These are phyloP conservation scores for Agrocybe chaxingu DNA, from an alignment of 768 basidiomycete genomes.

Conservation along the genomic window DNA sequence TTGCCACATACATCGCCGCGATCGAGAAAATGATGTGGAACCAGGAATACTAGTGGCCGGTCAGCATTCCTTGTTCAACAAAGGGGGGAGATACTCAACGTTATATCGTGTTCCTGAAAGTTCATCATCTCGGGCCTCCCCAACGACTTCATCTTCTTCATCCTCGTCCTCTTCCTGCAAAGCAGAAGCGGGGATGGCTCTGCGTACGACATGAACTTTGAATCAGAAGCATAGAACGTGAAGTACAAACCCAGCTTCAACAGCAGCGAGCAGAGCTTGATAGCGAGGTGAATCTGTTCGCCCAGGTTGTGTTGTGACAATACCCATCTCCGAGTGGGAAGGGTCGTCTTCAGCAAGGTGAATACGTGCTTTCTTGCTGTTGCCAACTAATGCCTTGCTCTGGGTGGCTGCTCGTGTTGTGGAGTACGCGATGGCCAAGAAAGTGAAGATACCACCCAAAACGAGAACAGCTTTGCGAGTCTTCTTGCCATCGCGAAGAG, in stretches of 20 bases:
- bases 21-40: slow-evolving; percentile 98
- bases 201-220: slow-evolving; percentile 22
- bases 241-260: slow-evolving; percentile 80
- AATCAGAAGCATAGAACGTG: not conserved
- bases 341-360: slow-evolving; percentile 55
- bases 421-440: slow-evolving; percentile 97
- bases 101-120: slow-evolving; percentile 93
- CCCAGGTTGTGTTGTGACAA: slow-evolving; percentile 82
- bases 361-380: slow-evolving; percentile 60
- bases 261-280: slow-evolving; percentile 91
- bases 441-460: slow-evolving; percentile 92
- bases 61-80: slow-evolving; percentile 1
- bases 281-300: slow-evolving; percentile 86
- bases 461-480: slow-evolving; percentile 86
- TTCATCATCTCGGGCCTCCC: slow-evolving; percentile 88
- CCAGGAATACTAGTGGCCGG: slow-evolving; percentile 79
- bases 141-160: slow-evolving; percentile 64
- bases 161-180: slow-evolving; percentile 78
- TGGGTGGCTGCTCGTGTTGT: slow-evolving; percentile 96
- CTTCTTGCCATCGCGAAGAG: slow-evolving; percentile 65
- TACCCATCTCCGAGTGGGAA: slow-evolving; percentile 64
- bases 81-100: slow-evolving; percentile 33
- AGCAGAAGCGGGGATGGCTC: slow-evolving; percentile 91
- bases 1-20: slow-evolving; percentile 96
- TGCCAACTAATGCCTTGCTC: slow-evolving; percentile 84